Conservation (phyloP, 2,329 filamentous ascomycete species). For the Xylariaceae sp. region DNA sequence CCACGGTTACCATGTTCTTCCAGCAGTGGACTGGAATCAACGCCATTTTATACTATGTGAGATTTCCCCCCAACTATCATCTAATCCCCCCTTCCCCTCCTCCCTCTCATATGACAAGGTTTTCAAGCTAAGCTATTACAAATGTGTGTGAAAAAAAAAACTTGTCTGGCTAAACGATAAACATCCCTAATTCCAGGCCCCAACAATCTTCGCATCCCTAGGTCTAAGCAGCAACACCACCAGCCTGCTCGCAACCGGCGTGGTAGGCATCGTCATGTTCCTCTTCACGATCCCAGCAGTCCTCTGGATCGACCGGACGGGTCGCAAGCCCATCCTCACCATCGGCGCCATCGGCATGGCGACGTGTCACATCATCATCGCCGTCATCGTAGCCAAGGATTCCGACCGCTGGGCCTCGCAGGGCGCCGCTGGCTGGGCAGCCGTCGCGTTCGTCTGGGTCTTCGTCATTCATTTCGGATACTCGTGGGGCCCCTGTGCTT, state of each 20-base stretch:
- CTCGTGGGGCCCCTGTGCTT: conserved; percentile 67
- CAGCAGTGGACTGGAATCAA: conserved; percentile 51
- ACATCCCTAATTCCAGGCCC: conserved; percentile 48
- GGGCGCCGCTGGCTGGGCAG: conserved; percentile 63
- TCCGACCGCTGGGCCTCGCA: conserved; percentile 53
- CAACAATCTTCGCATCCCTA: conserved; percentile 62
- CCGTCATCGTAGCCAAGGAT: conserved; percentile 60
- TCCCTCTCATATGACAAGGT: too few relatives aligned
- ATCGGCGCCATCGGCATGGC: conserved; percentile 66
- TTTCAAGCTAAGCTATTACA: too few relatives aligned
- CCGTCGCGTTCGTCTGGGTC: conserved; percentile 62
- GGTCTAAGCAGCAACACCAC: conserved; percentile 49
- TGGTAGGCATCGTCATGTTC: conserved; percentile 67
- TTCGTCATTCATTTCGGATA: conserved; percentile 72
- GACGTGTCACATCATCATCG: conserved; percentile 65
- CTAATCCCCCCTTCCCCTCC: too few relatives aligned
- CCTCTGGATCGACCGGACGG: conserved; percentile 58
- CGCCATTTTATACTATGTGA: conserved; percentile 46
- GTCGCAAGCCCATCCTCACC: conserved; percentile 56
- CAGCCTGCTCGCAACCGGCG: conserved; percentile 62
- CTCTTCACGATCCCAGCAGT: conserved; percentile 61
- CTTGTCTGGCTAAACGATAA: neutral
- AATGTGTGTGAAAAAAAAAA: too few relatives aligned
- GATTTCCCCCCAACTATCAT: neutral
- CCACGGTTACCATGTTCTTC: conserved; percentile 58